Evolutionary conservation across 306 rosid species (phyloP).

Genomic region (Abrus precatorius): DNA sequence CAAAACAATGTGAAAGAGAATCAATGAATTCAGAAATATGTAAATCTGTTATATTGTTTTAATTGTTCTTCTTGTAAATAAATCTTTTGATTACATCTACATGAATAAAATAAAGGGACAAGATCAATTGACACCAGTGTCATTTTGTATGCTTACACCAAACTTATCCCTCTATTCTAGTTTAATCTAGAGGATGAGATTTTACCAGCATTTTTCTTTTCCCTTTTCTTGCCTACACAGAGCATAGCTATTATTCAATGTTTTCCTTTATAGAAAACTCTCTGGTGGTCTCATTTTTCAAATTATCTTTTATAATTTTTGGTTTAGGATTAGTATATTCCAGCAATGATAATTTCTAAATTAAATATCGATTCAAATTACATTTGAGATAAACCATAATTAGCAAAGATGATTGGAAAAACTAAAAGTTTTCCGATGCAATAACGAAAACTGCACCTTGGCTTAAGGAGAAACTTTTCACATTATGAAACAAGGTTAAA

Average conservation of each 20-base stretch:
- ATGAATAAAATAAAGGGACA: constrained; percentile 20
- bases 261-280: no score
- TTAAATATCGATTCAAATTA: neutral
- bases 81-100: constrained; percentile 1
- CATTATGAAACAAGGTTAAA: constrained; percentile 20
- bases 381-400: neutral
- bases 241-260: no score
- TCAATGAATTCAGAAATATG: constrained; percentile 24
- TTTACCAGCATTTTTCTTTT: neutral
- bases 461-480: neutral
- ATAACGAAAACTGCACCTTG: neutral
- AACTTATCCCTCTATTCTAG: neutral
- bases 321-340: neutral
- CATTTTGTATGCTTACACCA: neutral
- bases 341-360: neutral
- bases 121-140: neutral
- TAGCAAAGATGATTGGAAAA: neutral
- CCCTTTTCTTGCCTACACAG: no score
- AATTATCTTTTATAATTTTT: neutral
- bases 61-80: constrained; percentile 43
- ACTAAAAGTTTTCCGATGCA: neutral
- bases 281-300: no score
- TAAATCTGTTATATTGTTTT: constrained; percentile 32
- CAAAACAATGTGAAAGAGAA: constrained; percentile 28
- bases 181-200: neutral